Evolutionary conservation across 345 rosid species (phyloP).

Genomic region (Salix arbutifolia): DNA sequence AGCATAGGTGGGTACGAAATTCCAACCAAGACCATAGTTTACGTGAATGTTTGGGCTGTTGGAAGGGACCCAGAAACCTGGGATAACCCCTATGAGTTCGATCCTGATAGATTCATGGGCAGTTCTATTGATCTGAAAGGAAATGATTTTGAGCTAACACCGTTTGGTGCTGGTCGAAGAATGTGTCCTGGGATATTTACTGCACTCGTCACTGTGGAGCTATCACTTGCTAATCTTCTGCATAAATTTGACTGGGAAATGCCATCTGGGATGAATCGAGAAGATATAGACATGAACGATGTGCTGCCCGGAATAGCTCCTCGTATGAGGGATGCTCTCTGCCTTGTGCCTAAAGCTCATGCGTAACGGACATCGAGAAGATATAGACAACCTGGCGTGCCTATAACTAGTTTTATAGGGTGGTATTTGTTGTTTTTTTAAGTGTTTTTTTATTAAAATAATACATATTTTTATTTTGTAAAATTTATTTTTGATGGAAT

Average conservation of each 20-base stretch:
- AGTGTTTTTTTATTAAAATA: no score
- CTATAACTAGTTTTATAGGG: no score
- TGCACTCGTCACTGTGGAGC: background rate
- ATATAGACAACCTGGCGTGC: no score
- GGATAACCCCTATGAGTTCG: background rate
- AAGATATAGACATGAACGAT: background rate
- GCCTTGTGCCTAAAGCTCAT: background rate
- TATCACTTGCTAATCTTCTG: background rate
- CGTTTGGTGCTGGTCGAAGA: background rate
- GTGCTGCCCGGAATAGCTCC: background rate
- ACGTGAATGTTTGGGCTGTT: background rate
- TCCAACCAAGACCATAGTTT: background rate
- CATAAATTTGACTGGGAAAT: constrained; percentile 2
- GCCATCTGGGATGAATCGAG: background rate
- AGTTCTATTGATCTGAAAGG: background rate
- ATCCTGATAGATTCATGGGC: background rate
- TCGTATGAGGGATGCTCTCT: background rate
- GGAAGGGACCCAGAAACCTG: background rate
- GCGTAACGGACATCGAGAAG: no score
- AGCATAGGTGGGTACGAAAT: background rate
- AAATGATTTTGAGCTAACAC: background rate
- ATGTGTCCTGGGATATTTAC: background rate
- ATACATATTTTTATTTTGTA: no score
- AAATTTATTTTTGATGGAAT: no score
- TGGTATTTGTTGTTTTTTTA: no score